A percentile compares a stretch with the other conserved stretches of the same genome.
Evolutionary conservation across 116 monocot species (phyloP).

Genomic region (Posidonia oceanica): DNA sequence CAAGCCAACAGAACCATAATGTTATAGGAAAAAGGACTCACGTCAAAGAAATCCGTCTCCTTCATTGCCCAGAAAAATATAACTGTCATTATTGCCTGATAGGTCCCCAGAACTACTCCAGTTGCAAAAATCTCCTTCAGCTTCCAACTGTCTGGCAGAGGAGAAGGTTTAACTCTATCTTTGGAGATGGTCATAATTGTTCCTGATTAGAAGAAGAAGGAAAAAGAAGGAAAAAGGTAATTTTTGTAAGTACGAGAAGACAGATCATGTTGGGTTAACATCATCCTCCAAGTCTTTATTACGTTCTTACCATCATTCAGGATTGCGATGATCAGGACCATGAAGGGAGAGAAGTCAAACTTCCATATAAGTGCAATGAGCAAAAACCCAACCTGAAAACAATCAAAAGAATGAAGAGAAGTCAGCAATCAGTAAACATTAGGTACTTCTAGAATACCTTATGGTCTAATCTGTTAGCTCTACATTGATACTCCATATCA

Average conservation of each 20-base stretch:
- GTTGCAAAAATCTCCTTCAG: slow-evolving; percentile 93
- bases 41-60: slow-evolving; percentile 77
- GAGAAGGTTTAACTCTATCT: slow-evolving; percentile 91
- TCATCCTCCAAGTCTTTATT: background rate
- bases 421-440: background rate
- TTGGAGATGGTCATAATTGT: slow-evolving; percentile 99
- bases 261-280: background rate
- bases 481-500: background rate
- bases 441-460: too few relatives aligned
- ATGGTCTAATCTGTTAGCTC: background rate
- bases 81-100: slow-evolving; percentile 32
- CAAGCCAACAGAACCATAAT: background rate
- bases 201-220: slow-evolving; percentile 27
- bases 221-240: background rate
- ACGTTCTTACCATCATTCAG: slow-evolving; percentile 64
- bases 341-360: slow-evolving; percentile 92
- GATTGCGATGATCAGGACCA: slow-evolving; percentile 93
- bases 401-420: background rate
- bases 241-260: background rate
- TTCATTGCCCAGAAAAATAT: slow-evolving; percentile 28
- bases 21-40: slow-evolving; percentile 10
- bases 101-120: slow-evolving; percentile 66
- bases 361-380: slow-evolving; percentile 93
- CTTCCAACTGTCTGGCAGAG: slow-evolving; percentile 89
- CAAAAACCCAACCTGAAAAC: slow-evolving; percentile 61